Base-by-base conservation (phyloP, 345 rosid species). In the Iberis pinnata region DNA sequence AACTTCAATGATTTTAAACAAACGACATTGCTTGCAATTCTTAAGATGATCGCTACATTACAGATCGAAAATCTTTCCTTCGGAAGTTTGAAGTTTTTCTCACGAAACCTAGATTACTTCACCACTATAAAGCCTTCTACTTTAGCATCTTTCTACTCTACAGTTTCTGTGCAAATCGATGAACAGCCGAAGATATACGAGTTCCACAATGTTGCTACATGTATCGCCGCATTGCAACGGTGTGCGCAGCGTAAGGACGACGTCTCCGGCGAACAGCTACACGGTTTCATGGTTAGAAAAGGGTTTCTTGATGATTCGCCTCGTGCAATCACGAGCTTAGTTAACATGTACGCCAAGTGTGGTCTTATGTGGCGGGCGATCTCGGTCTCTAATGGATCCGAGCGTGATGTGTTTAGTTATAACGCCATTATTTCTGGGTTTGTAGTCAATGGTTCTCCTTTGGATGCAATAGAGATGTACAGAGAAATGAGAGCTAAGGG, bases 281-380 rank as follows among this genome's bases (percentile, higher is more conserved):
- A 79, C 41, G 63, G 72, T 19, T 70, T 69, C 65, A 65, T 82
- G 81, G 69, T 79, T 49, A 60, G 61, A 4, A 70, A 69, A 61
- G 76, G 80, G 18, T 54, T 70, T 46, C 63, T 76, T 41, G 17
- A 67, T 1, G 60, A 61, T 33, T 72, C 77, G 13, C 83, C 80
- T 36, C 61, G 61, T 9, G 71, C 68, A 44, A 45, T 64, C 59
- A 82, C 89, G 19, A 79, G 85, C 72, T 81, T 82, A 43, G 66
- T 82, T 63, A 82, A 77, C 56, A 77, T 82, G 85, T 80, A 82
- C 51, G 69, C 78, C 9, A 80, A 80, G 53, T 80, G 83, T 67
- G 55, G 60, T 61, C 65, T 37, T 41, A 47, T 73, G 60, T 54
- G 43, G 4, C 51, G 49, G 22, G 78, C 81, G 14, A 25, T 73